phyloP scores from a whole-genome alignment of 1,139 yeast species.

The Saccharomyces hybrid region DNA sequence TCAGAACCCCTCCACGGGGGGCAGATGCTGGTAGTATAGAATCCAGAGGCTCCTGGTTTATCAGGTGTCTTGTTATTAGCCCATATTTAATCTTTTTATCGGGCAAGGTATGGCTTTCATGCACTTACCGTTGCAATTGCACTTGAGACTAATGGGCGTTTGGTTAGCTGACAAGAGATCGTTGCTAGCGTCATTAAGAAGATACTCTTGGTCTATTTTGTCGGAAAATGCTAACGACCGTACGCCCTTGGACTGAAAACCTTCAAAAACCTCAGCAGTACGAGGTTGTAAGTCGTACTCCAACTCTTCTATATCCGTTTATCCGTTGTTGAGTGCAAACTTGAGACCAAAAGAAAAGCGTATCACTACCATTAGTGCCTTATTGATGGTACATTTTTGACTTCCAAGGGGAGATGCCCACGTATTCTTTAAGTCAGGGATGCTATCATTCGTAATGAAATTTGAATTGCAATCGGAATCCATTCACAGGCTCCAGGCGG shows the following conservation, averaged over 20 bases:
- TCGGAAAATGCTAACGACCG: neutral
- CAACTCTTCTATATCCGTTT: neutral
- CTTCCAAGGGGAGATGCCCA: neutral
- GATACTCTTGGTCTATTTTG: neutral
- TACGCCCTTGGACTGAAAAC: neutral
- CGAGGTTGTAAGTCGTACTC: neutral
- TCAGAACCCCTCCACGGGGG: neutral
- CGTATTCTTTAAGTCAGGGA: neutral
- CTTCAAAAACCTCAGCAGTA: neutral
- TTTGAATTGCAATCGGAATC: too few relatives aligned
- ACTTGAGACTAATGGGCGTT: neutral
- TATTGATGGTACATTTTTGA: neutral
- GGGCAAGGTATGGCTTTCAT: neutral
- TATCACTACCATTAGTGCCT: neutral
- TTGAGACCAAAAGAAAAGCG: neutral
- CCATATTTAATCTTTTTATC: slow-evolving; percentile 11
- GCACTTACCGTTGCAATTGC: slow-evolving; percentile 4
- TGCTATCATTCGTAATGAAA: neutral
- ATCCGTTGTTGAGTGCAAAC: neutral
- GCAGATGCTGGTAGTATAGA: slow-evolving; percentile 3
- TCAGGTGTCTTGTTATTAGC: slow-evolving; percentile 10
- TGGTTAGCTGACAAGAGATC: neutral
- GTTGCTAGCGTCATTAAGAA: neutral
- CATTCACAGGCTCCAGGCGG: neutral
- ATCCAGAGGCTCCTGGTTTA: slow-evolving; percentile 10